These are phyloP conservation scores for Chlamydomonas sphaeroides DNA, from an alignment of 139 green algal genomes.

Conservation along the genomic window DNA sequence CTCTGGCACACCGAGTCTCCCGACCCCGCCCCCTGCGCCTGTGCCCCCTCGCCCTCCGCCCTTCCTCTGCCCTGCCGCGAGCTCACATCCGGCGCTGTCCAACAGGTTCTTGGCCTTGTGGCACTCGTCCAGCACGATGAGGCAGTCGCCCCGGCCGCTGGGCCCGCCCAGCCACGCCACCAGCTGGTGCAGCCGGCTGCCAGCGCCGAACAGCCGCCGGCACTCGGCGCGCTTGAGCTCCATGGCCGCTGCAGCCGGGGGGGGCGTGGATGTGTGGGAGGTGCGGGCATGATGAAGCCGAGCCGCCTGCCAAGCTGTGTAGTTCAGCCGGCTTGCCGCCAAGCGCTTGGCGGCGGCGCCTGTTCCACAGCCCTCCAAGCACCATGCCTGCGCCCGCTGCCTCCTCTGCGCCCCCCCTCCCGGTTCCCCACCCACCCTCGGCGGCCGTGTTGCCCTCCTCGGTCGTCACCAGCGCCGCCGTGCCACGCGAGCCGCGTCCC, in stretches of 20 bases:
- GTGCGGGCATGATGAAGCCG: too few relatives aligned
- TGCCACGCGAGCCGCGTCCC: neutral
- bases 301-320: too few relatives aligned
- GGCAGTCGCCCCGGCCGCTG: conserved; percentile 1
- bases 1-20: too few relatives aligned
- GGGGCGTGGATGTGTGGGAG: too few relatives aligned
- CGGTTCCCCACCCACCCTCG: conserved; percentile 1
- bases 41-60: neutral
- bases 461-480: neutral
- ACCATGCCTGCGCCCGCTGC: too few relatives aligned
- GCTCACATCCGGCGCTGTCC: conserved; percentile 23
- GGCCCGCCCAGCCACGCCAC: conserved; percentile 21
- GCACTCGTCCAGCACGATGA: conserved; percentile 69
- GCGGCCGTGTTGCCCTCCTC: neutral
- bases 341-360: too few relatives aligned
- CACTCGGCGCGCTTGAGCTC: conserved; percentile 33
- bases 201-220: conserved; percentile 26
- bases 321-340: too few relatives aligned
- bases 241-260: neutral
- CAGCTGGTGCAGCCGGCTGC: conserved; percentile 30
- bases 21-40: too few relatives aligned
- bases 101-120: conserved; percentile 96
- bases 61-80: neutral
- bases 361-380: too few relatives aligned
- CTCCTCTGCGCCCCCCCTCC: neutral